phyloP scores from a whole-genome alignment of 2,329 filamentous ascomycete genomes.

The Geoglossum cookeanum region DNA sequence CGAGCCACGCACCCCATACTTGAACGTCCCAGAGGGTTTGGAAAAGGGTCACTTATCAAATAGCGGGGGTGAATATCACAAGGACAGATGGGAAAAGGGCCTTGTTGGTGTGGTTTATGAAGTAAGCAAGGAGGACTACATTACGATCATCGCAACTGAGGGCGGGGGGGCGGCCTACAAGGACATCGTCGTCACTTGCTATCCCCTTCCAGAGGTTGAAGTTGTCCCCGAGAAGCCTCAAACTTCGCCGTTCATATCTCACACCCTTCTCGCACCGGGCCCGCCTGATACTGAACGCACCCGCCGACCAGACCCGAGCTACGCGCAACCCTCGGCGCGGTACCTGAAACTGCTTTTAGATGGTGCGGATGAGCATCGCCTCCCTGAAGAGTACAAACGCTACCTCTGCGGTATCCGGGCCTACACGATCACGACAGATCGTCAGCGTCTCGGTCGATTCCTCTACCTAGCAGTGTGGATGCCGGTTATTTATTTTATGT shows the following conservation, averaged over 20 bases:
- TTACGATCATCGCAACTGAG: constrained; percentile 75
- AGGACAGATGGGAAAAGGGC: constrained; percentile 55
- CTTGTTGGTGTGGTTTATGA: constrained; percentile 92
- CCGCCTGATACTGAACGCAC: constrained; percentile 18
- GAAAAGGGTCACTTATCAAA: constrained; percentile 19
- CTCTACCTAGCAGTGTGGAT: constrained; percentile 42
- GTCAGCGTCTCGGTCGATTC: constrained; percentile 45
- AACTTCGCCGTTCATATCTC: constrained; percentile 54
- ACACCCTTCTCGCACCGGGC: constrained; percentile 52
- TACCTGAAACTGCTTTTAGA: constrained; percentile 66
- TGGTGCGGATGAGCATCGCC: constrained; percentile 60
- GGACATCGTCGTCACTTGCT: constrained; percentile 64
- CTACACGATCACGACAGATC: constrained; percentile 47
- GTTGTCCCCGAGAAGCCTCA: constrained; percentile 45
- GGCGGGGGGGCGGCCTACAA: constrained; percentile 72
- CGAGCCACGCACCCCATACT: constrained; percentile 8
- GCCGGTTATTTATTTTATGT: constrained; percentile 35
- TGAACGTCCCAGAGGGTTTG: background rate
- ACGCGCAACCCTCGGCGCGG: constrained; percentile 65
- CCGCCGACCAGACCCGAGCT: constrained; percentile 43
- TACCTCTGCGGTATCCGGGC: constrained; percentile 52
- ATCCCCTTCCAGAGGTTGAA: constrained; percentile 39
- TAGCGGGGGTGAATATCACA: constrained; percentile 23
- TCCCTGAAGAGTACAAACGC: constrained; percentile 58
- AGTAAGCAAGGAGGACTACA: constrained; percentile 65